A percentile compares a stretch with the other conserved stretches of the same genome.
phyloP scores from a whole-genome alignment of 768 basidiomycete genomes.

The Naganishia vishniacii region DNA sequence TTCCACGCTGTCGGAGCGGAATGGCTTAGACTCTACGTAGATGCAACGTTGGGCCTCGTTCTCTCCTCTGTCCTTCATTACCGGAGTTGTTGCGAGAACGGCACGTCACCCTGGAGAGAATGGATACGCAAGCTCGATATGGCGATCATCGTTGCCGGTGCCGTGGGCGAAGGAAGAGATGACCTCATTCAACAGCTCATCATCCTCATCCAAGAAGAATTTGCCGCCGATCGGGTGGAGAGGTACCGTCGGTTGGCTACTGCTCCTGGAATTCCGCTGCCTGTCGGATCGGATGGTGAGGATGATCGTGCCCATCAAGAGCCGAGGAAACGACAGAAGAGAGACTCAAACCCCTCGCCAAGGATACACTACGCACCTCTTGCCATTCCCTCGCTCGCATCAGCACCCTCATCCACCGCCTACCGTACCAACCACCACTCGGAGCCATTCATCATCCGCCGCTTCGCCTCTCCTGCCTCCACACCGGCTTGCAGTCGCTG shows the following conservation, averaged over 20 bases:
- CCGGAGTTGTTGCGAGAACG: too few species aligned
- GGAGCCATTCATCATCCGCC: conserved; percentile 68
- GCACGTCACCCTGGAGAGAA: conserved; percentile 46
- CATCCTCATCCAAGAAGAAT: conserved; percentile 55
- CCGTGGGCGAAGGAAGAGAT: conserved; percentile 59
- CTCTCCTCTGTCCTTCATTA: conserved; percentile 27
- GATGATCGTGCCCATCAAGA: too few species aligned
- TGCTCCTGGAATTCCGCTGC: too few species aligned
- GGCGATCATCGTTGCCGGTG: conserved; percentile 77
- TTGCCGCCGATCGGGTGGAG: not conserved
- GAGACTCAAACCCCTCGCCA: not conserved
- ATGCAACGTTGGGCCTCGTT: conserved; percentile 59
- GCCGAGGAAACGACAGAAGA: not conserved
- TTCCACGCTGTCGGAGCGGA: conserved; percentile 46
- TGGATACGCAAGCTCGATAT: conserved; percentile 63
- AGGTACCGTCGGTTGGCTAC: too few species aligned
- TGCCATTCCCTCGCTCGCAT: conserved; percentile 51
- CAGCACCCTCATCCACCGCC: conserved; percentile 58
- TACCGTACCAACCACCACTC: conserved; percentile 54
- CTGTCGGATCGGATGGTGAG: too few species aligned
- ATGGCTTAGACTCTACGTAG: conserved; percentile 72
- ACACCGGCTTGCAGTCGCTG: conserved; percentile 69
- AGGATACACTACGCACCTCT: conserved; percentile 31
- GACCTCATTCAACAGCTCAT: conserved; percentile 66
- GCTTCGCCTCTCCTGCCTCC: conserved; percentile 53